phyloP scores from a whole-genome alignment of 345 rosid species.

The Firmiana major region DNA sequence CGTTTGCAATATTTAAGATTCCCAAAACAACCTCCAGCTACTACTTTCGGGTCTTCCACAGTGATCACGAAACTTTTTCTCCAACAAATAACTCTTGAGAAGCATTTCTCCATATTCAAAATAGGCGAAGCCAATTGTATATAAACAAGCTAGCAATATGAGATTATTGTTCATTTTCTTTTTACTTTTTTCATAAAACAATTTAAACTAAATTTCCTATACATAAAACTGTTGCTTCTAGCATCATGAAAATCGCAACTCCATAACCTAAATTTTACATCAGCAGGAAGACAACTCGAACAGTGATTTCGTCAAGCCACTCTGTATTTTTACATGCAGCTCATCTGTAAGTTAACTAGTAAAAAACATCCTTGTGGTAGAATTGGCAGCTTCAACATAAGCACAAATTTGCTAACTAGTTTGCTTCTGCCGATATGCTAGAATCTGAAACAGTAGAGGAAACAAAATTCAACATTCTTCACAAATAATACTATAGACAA shows the following conservation, averaged over 20 bases:
- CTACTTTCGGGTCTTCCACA: too few species aligned
- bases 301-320: not conserved
- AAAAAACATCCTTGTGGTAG: not conserved
- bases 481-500: not conserved
- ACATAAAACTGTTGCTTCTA: not conserved
- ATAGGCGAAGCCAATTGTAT: too few species aligned
- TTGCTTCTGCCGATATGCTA: slow-evolving; percentile 45
- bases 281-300: too few species aligned
- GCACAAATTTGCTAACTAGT: slow-evolving; percentile 2
- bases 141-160: too few species aligned
- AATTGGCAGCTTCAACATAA: not conserved
- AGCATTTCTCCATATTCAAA: not conserved
- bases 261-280: too few species aligned
- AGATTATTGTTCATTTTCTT: not conserved
- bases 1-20: too few species aligned
- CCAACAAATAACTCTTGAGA: too few species aligned
- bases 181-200: too few species aligned
- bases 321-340: too few species aligned
- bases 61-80: too few species aligned
- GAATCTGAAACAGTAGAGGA: slow-evolving; percentile 32
- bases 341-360: too few species aligned
- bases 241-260: not conserved
- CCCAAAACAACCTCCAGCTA: too few species aligned
- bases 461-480: not conserved
- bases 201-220: not conserved